These are phyloP conservation scores for Vanilla planifolia DNA, from an alignment of 106 monocot species.

Conservation along the genomic window DNA sequence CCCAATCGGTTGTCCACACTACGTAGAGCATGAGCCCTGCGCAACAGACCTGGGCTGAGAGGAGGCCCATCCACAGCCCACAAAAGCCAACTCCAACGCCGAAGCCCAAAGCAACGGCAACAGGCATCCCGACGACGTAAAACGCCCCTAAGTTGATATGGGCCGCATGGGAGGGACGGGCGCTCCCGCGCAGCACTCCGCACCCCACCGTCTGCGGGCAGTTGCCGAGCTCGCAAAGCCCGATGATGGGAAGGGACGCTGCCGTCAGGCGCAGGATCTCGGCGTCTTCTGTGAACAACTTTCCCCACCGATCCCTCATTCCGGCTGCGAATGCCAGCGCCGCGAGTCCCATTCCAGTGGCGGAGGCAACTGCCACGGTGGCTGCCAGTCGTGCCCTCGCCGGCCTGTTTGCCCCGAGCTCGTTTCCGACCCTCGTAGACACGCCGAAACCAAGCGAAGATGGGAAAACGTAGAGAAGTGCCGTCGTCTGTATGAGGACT, in stretches of 20 bases:
- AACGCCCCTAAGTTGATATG: slow-evolving; percentile 25
- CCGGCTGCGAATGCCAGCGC: slow-evolving; percentile 15
- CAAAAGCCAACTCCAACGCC: slow-evolving; percentile 16
- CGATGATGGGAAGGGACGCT: slow-evolving; percentile 26
- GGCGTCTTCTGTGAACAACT: slow-evolving; percentile 16
- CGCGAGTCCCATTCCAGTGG: slow-evolving; percentile 11
- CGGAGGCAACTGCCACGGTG: background rate
- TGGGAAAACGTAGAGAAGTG: slow-evolving; percentile 28
- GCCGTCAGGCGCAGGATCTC: slow-evolving; percentile 25
- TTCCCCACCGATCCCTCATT: slow-evolving; percentile 19
- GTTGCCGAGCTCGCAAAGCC: slow-evolving; percentile 35
- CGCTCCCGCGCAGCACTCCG: slow-evolving; percentile 26
- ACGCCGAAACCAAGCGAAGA: slow-evolving; percentile 26
- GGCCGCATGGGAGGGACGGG: slow-evolving; percentile 23
- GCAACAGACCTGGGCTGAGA: slow-evolving; percentile 21
- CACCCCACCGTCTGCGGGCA: slow-evolving; percentile 31
- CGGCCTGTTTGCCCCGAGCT: slow-evolving; percentile 26
- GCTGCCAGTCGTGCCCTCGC: slow-evolving; percentile 10
- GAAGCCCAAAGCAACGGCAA: slow-evolving; percentile 15
- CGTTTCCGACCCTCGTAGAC: slow-evolving; percentile 26
- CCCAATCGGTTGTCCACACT: slow-evolving; percentile 28
- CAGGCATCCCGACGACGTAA: slow-evolving; percentile 27
- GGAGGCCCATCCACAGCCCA: slow-evolving; percentile 23
- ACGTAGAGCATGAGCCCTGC: slow-evolving; percentile 25
- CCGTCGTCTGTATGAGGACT: slow-evolving; percentile 26